Evolutionary conservation across 1,284 basidiomycete genomes (phyloP).

Genomic region (Naganishia sp.): DNA sequence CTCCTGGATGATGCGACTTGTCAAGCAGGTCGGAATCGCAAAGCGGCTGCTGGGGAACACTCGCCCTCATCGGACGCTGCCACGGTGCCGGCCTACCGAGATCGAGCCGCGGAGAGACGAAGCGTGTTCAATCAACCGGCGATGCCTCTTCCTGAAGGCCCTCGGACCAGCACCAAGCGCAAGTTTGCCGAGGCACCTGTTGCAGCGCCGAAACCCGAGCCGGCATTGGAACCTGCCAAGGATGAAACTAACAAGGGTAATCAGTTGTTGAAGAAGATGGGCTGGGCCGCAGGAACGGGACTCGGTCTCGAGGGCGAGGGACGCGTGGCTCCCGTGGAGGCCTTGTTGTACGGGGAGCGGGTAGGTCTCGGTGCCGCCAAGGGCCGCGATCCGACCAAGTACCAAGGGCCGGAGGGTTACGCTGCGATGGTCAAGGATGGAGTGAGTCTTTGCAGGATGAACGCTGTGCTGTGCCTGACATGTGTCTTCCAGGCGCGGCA

Average conservation of each 20-base stretch:
- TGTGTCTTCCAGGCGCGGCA: constrained; percentile 9
- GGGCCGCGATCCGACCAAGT: constrained; percentile 76
- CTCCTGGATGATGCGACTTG: constrained; percentile 68
- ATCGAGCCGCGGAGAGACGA: constrained; percentile 84
- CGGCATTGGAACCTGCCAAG: constrained; percentile 65
- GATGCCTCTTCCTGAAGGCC: constrained; percentile 64
- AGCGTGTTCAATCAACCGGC: constrained; percentile 87
- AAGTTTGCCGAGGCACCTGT: constrained; percentile 64
- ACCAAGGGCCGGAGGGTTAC: constrained; percentile 56
- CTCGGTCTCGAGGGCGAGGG: constrained; percentile 77
- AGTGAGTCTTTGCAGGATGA: constrained; percentile 9
- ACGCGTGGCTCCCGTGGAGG: constrained; percentile 78
- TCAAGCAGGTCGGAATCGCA: constrained; percentile 73
- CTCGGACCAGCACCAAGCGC: constrained; percentile 49
- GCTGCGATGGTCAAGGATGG: constrained; percentile 44
- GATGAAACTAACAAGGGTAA: constrained; percentile 84
- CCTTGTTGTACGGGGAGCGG: constrained; percentile 80
- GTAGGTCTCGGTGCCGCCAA: constrained; percentile 85
- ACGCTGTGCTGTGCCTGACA: background rate
- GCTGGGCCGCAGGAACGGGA: constrained; percentile 87
- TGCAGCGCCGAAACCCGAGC: constrained; percentile 62
- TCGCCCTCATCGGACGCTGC: constrained; percentile 34
- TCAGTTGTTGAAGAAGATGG: constrained; percentile 91
- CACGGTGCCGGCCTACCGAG: constrained; percentile 72
- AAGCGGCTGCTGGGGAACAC: constrained; percentile 55